These are phyloP conservation scores for Diaporthe sp. DNA, from an alignment of 2,329 filamentous ascomycete genomes.

Conservation along the genomic window DNA sequence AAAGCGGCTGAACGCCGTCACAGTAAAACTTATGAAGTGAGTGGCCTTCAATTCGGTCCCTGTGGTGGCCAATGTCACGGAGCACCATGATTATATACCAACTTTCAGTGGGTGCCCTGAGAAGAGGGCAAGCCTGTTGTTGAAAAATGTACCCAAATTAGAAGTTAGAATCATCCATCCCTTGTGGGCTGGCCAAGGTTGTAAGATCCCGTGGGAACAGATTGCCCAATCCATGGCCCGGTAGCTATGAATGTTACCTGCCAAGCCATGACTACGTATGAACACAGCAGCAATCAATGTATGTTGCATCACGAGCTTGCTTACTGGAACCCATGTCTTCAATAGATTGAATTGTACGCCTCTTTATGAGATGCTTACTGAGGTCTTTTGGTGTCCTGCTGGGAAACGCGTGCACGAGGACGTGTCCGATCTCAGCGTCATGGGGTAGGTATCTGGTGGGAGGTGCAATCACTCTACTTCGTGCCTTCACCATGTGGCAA, in stretches of 20 bases:
- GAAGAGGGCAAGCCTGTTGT: background rate
- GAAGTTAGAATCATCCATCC: background rate
- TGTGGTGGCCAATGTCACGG: background rate
- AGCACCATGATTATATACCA: background rate
- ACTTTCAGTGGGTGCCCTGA: background rate
- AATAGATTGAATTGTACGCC: background rate
- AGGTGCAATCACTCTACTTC: background rate
- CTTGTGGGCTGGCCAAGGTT: background rate
- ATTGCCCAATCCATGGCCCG: background rate
- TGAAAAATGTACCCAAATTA: background rate
- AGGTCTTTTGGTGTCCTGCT: too few relatives aligned
- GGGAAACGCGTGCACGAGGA: background rate
- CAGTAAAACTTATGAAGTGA: background rate
- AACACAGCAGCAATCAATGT: background rate
- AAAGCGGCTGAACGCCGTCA: background rate
- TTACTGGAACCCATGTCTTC: background rate
- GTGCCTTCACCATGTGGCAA: background rate
- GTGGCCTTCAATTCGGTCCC: too few relatives aligned
- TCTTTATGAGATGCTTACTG: background rate
- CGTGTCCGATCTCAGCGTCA: background rate
- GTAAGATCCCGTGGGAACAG: background rate
- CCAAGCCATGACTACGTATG: background rate
- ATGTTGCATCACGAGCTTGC: slow-evolving; percentile 1
- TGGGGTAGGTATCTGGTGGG: background rate
- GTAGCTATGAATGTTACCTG: background rate